Percentiles rank a stretch among this genome's conserved stretches.
These are phyloP conservation scores for Sextonia rubra DNA, from an alignment of 164 flowering plant species.

Conservation along the genomic window DNA sequence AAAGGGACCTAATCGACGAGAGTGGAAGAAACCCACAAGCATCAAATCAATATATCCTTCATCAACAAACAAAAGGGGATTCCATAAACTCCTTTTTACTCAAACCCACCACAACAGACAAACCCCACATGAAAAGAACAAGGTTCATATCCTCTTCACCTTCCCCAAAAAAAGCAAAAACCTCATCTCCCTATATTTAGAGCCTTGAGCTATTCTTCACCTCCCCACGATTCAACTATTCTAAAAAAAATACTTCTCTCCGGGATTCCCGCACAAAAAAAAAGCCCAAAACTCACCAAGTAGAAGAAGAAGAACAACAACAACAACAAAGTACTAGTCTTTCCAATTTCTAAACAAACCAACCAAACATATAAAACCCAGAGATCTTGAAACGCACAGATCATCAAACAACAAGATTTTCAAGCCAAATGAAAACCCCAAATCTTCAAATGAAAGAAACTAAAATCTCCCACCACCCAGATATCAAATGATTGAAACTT, in stretches of 20 bases:
- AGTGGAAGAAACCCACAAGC: neutral
- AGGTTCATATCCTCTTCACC: neutral
- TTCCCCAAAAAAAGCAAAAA: neutral
- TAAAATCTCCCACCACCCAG: neutral
- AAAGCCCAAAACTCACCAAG: neutral
- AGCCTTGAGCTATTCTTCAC: neutral
- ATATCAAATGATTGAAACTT: neutral
- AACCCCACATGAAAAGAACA: too few species aligned
- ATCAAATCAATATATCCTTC: neutral
- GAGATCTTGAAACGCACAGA: too few species aligned
- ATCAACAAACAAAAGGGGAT: neutral
- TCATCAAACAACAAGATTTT: neutral
- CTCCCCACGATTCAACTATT: neutral
- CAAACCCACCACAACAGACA: neutral
- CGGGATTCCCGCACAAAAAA: neutral
- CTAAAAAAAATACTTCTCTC: neutral
- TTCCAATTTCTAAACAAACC: conserved; percentile 1
- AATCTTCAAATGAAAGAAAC: too few species aligned
- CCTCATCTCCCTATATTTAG: neutral
- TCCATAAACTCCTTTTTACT: neutral
- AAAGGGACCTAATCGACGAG: neutral
- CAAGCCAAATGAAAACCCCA: neutral
- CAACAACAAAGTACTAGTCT: neutral
- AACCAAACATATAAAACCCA: neutral
- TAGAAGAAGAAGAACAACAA: neutral